phyloP scores from a whole-genome alignment of 768 basidiomycete genomes.

The Termitomyces sp. region DNA sequence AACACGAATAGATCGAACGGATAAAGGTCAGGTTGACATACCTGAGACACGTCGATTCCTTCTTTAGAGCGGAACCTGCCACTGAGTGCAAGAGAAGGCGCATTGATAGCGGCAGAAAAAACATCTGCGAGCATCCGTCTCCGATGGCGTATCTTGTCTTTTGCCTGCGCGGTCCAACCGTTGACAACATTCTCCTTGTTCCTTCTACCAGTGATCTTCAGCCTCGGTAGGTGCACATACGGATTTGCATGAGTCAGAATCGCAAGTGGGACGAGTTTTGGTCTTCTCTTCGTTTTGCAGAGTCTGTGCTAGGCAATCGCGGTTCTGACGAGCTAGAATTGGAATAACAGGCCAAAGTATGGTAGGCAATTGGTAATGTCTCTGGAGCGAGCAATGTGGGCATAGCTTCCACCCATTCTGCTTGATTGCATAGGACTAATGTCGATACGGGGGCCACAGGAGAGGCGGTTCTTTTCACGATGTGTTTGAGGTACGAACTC shows the following conservation, averaged over 20 bases:
- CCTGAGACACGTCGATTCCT: not conserved
- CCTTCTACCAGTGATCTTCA: not conserved
- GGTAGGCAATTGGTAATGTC: not conserved
- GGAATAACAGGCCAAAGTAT: not conserved
- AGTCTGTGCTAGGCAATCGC: not conserved
- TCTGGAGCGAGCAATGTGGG: not conserved
- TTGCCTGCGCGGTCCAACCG: not conserved
- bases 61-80: not conserved
- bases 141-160: not conserved
- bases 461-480: not conserved
- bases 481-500: not conserved
- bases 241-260: not conserved
- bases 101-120: not conserved
- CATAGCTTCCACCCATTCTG: not conserved
- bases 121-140: not conserved
- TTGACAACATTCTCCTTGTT: not conserved
- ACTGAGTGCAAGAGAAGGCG: not conserved
- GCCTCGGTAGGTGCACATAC: not conserved
- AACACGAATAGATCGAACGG: not conserved
- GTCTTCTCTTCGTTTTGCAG: not conserved
- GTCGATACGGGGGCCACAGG: not conserved
- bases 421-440: not conserved
- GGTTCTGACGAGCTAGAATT: not conserved
- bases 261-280: not conserved
- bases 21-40: not conserved